Evolutionary conservation across 2,329 filamentous ascomycete genomes (phyloP).

Genomic region (Colletotrichum tanaceti): DNA sequence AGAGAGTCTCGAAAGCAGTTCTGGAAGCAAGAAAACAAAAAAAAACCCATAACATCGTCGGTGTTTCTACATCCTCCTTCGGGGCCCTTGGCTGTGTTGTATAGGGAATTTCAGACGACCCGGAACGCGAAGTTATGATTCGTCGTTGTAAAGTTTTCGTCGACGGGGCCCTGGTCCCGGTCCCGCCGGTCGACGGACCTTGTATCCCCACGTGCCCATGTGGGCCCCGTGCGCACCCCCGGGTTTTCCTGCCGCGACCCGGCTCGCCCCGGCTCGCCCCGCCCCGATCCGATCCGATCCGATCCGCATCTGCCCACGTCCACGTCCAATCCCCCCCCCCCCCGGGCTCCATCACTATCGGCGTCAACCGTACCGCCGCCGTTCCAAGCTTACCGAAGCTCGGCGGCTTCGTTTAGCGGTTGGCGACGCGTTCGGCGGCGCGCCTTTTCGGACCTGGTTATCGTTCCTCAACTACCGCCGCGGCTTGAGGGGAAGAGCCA

Average conservation of each 20-base stretch:
- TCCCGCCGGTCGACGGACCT: neutral
- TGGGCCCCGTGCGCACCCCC: neutral
- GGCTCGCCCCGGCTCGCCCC: neutral
- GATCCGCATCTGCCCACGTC: neutral
- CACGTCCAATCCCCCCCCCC: neutral
- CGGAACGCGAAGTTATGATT: too few relatives aligned
- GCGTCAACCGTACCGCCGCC: constrained; percentile 48
- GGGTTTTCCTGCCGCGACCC: neutral
- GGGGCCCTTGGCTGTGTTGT: neutral
- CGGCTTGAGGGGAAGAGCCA: neutral
- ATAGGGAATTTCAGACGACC: too few relatives aligned
- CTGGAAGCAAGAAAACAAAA: neutral
- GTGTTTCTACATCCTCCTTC: too few relatives aligned
- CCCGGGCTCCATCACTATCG: constrained; percentile 62
- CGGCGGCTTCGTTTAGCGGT: constrained; percentile 18
- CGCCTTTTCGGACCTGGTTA: constrained; percentile 2
- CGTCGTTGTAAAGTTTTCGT: neutral
- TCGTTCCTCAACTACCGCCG: neutral
- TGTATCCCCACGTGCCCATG: neutral
- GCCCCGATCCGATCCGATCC: neutral
- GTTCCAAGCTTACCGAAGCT: constrained; percentile 15
- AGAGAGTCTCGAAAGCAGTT: neutral
- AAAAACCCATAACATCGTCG: neutral
- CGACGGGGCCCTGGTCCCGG: neutral
- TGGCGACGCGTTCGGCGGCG: constrained; percentile 27